phyloP scores from a whole-genome alignment of 148 eudicot species.

The Rheum nobile region DNA sequence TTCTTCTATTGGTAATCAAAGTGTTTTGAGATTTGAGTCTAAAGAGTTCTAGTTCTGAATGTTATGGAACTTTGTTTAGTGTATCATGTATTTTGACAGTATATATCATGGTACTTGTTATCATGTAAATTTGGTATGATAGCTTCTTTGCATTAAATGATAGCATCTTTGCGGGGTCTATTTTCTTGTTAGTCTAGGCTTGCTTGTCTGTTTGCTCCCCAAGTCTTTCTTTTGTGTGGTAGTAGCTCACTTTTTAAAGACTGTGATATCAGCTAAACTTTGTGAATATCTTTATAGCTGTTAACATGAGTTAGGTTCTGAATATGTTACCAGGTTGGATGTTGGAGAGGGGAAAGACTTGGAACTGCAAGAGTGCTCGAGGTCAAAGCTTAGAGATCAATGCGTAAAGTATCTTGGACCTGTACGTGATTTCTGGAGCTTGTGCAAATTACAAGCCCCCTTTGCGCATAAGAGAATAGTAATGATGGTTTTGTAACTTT shows the following conservation, averaged over 20 bases:
- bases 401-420: conserved; percentile 97
- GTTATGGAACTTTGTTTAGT: background rate
- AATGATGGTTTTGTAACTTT: background rate
- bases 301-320: background rate
- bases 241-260: background rate
- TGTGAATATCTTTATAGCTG: background rate
- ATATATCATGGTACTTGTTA: background rate
- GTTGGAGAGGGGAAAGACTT: conserved; percentile 81
- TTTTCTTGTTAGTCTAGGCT: background rate
- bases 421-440: conserved; percentile 32
- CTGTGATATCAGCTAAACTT: too few relatives aligned
- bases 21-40: background rate
- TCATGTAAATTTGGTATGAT: background rate
- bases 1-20: conserved; percentile 95
- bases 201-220: background rate
- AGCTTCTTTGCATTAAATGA: background rate
- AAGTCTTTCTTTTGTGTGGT: background rate
- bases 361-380: conserved; percentile 62
- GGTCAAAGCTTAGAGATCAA: conserved; percentile 63
- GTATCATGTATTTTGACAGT: too few relatives aligned
- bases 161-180: background rate
- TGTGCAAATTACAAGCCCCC: background rate
- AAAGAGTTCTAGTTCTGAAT: background rate
- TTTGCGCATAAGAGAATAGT: conserved; percentile 10
- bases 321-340: conserved; percentile 58